Base-by-base conservation (phyloP, 768 basidiomycete species). In the Tylopilus sp. region DNA sequence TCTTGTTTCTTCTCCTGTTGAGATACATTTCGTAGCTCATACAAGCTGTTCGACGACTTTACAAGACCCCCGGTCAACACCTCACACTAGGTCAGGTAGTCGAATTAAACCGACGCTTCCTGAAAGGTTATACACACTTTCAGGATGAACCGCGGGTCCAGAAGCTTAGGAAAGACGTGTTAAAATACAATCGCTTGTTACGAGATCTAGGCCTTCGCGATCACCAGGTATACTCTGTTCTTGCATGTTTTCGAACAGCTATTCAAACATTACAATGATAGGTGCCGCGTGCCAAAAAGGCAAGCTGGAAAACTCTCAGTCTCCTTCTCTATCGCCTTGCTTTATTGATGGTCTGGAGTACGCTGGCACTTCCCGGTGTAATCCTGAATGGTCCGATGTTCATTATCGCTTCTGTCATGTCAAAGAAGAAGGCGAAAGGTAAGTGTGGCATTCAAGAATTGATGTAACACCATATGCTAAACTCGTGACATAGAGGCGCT, bases 61-160 rank as follows among this genome's bases (percentile, higher is more conserved):
- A 98, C 72, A 92, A 94, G 64, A 88, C 92, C 0, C 96, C 96
- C 16, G 90, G 92, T 6, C 93, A 96, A 69, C 87, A 96, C 67
- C 77, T 97, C 55, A 95, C 95, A 0, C 74, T 98, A 34, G 90
- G 95, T 34, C 96, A 98, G 75, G 93, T 97, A 13, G 94, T 98
- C 24, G 94, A 97, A 67, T 76, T 98, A 37, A 96, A 93, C 69
- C 84, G 89, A 62, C 86, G 96, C 36, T 85, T 98, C 63, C 80
- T 98, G 58, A 90, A 95, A 67, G 96, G 92, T 0, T 98, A 98
- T 65, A 78, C 83, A 10, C 85, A 90, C 62, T 97, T 96, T 77
- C 89, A 95, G 67, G 85, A 97, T 65, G 92, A 95, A 66, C 92
- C 93, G 1, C 82, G 87, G 17, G 86, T 98, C 16, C 85, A 89